Evolutionary conservation across 2,329 filamentous ascomycete genomes (phyloP).

Genomic region (Coniochaeta prunicola): DNA sequence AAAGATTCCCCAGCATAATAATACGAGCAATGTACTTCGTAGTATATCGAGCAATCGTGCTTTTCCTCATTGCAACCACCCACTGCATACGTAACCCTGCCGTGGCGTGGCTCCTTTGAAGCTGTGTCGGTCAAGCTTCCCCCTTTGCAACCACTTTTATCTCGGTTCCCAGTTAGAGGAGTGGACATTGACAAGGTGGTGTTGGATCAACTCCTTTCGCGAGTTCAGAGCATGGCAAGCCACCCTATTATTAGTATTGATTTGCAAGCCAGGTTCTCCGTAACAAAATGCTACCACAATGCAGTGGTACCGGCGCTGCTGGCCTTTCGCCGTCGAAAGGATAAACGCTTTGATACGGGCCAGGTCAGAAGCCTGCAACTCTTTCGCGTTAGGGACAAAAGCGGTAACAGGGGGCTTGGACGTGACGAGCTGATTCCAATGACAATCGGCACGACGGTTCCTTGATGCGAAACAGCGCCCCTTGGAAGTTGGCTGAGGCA

Average conservation of each 20-base stretch:
- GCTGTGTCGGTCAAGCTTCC: neutral
- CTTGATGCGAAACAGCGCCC: neutral
- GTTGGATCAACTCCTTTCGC: neutral
- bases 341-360: neutral
- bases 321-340: neutral
- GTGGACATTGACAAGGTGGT: neutral
- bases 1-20: neutral
- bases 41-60: neutral
- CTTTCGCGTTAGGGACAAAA: neutral
- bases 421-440: neutral
- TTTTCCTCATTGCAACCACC: neutral
- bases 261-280: neutral
- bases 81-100: neutral
- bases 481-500: neutral
- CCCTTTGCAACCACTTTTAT: neutral
- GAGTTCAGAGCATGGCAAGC: neutral
- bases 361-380: neutral
- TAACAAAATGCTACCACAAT: neutral
- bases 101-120: neutral
- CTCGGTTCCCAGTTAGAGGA: neutral
- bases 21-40: neutral
- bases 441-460: neutral
- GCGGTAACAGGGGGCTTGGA: neutral
- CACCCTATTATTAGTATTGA: neutral
- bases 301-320: neutral